A percentile compares a stretch with the other conserved stretches of the same genome.
These are phyloP conservation scores for Laguncularia racemosa DNA, from an alignment of 345 rosid species.

Conservation along the genomic window DNA sequence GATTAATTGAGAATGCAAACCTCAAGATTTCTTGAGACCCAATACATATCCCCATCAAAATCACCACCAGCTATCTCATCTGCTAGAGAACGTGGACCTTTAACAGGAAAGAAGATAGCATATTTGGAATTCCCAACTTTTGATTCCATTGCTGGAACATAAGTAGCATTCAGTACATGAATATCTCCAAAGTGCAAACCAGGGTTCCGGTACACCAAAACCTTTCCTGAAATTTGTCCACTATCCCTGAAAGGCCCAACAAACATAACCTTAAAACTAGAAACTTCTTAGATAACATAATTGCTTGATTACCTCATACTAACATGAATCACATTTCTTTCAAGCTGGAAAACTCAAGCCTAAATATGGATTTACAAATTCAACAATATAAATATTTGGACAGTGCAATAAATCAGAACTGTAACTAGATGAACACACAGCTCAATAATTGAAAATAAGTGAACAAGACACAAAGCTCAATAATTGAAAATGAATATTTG, in stretches of 20 bases:
- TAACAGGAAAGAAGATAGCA: slow-evolving; percentile 60
- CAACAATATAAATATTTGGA: too few relatives aligned
- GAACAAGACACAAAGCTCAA: too few relatives aligned
- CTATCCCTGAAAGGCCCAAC: slow-evolving; percentile 30
- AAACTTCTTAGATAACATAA: neutral
- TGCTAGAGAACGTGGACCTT: slow-evolving; percentile 64
- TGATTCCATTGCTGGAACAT: slow-evolving; percentile 42
- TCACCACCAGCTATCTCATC: slow-evolving; percentile 85
- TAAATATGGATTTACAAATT: too few relatives aligned
- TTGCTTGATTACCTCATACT: neutral
- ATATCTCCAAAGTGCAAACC: slow-evolving; percentile 87
- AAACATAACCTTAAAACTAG: neutral
- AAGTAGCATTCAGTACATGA: slow-evolving; percentile 55
- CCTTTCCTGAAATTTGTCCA: slow-evolving; percentile 73
- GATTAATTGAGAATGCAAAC: slow-evolving; percentile 18
- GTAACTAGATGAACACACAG: too few relatives aligned
- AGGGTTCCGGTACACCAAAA: slow-evolving; percentile 72
- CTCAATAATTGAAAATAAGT: too few relatives aligned
- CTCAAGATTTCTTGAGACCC: slow-evolving; percentile 66
- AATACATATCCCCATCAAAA: slow-evolving; percentile 71
- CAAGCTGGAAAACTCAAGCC: too few relatives aligned
- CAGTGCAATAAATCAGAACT: too few relatives aligned
- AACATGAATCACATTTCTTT: too few relatives aligned
- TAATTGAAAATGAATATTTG: too few relatives aligned
- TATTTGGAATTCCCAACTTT: slow-evolving; percentile 66